Base-by-base conservation (phyloP, 345 rosid species). In the Pelargonium nanum region DNA sequence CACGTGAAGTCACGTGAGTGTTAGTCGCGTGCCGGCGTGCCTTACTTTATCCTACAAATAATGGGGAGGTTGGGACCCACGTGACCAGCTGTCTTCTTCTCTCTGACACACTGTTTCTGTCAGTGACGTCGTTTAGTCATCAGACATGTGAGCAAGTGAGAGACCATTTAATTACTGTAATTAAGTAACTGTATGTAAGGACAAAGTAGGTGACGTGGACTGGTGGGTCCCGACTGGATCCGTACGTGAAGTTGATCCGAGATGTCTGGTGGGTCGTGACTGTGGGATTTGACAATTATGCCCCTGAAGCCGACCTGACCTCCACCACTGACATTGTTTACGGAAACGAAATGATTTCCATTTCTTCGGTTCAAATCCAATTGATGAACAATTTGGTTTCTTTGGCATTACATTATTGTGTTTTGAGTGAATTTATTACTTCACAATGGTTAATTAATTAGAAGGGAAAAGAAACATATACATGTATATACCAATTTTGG, bases 21-120 rank as follows among this genome's bases (percentile, higher is more conserved):
- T 51, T n/a, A n/a, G 20, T 65, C 82, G 85, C 82, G 84, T 78
- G 83, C 88, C 73, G 75, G 85, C 80, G 79, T 79, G 82, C 74
- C 75, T 60, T 69, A 52, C 81, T 80, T 76, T 80, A 74, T 67
- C 70, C 68, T 67, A 62, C 75, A 68, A 24, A 57, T 70, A 61
- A 58, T 26, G 57, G 54, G 22, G 53, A 24, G 22, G 13, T 1
- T 28, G 75, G 86, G 78, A 63, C 81, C 84, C 77, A 77, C 62
- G 66, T 69, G 79, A 75, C 75, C 78, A 73, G 62, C 59, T 69
- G 73, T 78, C 72, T 52, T 20, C 22, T 63, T 68, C 63, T 66
- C 71, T 70, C 77, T 73, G 77, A 60, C 40, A 61, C 48, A 40
- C 48, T 40, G 48, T 40, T 40, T 40, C 16, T 40, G 48, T 40